phyloP scores from a whole-genome alignment of 2,329 filamentous ascomycete species.

The Fusarium marasasianum region DNA sequence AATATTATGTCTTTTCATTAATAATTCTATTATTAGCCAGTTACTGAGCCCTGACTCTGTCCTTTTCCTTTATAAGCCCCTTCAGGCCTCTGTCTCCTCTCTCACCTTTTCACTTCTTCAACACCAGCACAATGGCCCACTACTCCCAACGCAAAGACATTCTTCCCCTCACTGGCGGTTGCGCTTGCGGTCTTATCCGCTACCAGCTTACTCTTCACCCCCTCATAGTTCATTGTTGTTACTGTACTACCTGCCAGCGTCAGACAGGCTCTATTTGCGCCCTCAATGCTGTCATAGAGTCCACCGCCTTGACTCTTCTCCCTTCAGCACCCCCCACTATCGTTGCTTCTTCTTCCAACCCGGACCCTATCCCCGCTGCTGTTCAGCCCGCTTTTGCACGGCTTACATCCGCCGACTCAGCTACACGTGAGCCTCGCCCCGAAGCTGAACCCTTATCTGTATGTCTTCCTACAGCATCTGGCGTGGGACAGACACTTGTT shows the following conservation, averaged over 20 bases:
- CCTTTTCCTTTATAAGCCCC: neutral
- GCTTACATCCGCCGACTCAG: slow-evolving; percentile 25
- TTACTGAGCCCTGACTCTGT: neutral
- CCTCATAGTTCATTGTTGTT: slow-evolving; percentile 57
- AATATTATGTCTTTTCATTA: neutral
- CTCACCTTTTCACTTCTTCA: neutral
- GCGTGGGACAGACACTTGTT: slow-evolving; percentile 51
- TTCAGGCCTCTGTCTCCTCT: neutral
- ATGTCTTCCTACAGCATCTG: slow-evolving; percentile 52
- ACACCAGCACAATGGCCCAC: slow-evolving; percentile 27
- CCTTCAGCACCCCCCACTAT: slow-evolving; percentile 39
- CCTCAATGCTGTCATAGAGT: slow-evolving; percentile 56
- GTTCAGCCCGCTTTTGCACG: slow-evolving; percentile 34
- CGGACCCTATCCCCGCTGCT: slow-evolving; percentile 11
- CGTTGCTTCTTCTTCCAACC: slow-evolving; percentile 23
- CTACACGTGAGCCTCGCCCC: neutral
- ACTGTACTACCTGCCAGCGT: slow-evolving; percentile 58
- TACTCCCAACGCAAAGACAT: slow-evolving; percentile 40
- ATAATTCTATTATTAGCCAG: neutral
- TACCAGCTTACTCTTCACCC: slow-evolving; percentile 70
- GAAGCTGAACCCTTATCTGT: slow-evolving; percentile 32
- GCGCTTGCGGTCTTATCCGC: slow-evolving; percentile 75
- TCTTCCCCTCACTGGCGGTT: slow-evolving; percentile 58
- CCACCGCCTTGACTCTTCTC: slow-evolving; percentile 47
- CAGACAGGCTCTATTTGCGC: slow-evolving; percentile 53